Evolutionary conservation across 2,329 filamentous ascomycete genomes (phyloP).

Genomic region (Xylaria hypoxylon): DNA sequence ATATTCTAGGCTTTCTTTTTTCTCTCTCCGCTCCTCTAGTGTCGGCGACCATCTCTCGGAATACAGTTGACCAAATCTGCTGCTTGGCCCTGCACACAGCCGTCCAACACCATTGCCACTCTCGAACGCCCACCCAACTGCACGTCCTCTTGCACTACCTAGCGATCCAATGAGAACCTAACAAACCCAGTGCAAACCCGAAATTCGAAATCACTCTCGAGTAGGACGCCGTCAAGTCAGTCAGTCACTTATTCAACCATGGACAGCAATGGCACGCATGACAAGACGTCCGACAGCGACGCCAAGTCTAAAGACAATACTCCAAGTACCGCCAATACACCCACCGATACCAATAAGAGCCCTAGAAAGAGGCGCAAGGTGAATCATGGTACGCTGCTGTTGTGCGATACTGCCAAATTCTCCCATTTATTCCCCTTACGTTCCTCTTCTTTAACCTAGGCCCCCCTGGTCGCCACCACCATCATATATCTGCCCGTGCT

Average conservation of each 20-base stretch:
- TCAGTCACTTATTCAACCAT: constrained; percentile 32
- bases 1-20: constrained; percentile 36
- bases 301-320: constrained; percentile 53
- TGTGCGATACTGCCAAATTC: constrained; percentile 46
- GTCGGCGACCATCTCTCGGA: constrained; percentile 39
- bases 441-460: constrained; percentile 4
- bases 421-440: constrained; percentile 41
- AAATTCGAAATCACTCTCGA: constrained; percentile 43
- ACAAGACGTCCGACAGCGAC: constrained; percentile 55
- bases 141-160: constrained; percentile 58
- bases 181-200: constrained; percentile 53
- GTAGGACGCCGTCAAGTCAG: constrained; percentile 45
- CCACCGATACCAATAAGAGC: constrained; percentile 60
- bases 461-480: constrained; percentile 38
- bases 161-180: constrained; percentile 58
- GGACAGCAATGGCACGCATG: constrained; percentile 53
- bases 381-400: constrained; percentile 82
- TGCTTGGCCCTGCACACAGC: constrained; percentile 56
- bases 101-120: constrained; percentile 51
- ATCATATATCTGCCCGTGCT: constrained; percentile 42
- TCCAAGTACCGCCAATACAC: constrained; percentile 47
- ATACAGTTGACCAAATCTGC: constrained; percentile 46
- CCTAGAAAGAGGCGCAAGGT: constrained; percentile 90
- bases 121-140: constrained; percentile 57
- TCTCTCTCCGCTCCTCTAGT: constrained; percentile 33